These are phyloP conservation scores for Phaseolus coccineus DNA, from an alignment of 331 rosid species.

Conservation along the genomic window DNA sequence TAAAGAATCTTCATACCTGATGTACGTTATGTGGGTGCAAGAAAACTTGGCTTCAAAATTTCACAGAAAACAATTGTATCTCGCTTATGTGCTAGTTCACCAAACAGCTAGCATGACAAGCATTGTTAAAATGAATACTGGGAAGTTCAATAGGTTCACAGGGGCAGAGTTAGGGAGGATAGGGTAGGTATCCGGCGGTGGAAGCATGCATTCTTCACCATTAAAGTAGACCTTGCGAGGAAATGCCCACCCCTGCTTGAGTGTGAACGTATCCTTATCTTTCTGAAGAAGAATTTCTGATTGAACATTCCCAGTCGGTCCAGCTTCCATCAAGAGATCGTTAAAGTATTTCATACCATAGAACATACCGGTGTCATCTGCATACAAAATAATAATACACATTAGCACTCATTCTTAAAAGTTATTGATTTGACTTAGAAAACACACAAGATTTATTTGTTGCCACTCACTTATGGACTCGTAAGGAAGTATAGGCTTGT, in stretches of 20 bases:
- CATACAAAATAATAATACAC: slow-evolving; percentile 27
- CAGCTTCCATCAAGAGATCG: slow-evolving; percentile 88
- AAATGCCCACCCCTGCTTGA: slow-evolving; percentile 96
- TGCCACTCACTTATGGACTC: slow-evolving; percentile 73
- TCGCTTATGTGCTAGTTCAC: slow-evolving; percentile 47
- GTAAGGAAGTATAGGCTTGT: slow-evolving; percentile 82
- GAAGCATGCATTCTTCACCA: slow-evolving; percentile 94
- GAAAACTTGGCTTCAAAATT: slow-evolving; percentile 51
- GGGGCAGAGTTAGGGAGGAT: slow-evolving; percentile 74
- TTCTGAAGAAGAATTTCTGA: slow-evolving; percentile 85
- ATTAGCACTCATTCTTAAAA: neutral
- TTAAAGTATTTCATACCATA: slow-evolving; percentile 84
- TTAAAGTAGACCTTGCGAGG: slow-evolving; percentile 91
- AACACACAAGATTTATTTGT: neutral
- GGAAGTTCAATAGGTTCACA: slow-evolving; percentile 41
- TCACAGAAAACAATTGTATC: slow-evolving; percentile 19
- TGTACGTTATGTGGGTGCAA: slow-evolving; percentile 11
- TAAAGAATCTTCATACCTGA: slow-evolving; percentile 10
- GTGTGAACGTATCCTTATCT: slow-evolving; percentile 72
- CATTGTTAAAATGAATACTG: slow-evolving; percentile 51
- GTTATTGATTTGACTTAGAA: neutral
- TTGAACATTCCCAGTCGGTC: slow-evolving; percentile 83
- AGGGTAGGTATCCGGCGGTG: slow-evolving; percentile 88
- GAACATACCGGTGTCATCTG: slow-evolving; percentile 98
- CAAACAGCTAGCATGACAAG: slow-evolving; percentile 55